Conservation (phyloP, 2,329 filamentous ascomycete genomes). For the Beauveria sp. region DNA sequence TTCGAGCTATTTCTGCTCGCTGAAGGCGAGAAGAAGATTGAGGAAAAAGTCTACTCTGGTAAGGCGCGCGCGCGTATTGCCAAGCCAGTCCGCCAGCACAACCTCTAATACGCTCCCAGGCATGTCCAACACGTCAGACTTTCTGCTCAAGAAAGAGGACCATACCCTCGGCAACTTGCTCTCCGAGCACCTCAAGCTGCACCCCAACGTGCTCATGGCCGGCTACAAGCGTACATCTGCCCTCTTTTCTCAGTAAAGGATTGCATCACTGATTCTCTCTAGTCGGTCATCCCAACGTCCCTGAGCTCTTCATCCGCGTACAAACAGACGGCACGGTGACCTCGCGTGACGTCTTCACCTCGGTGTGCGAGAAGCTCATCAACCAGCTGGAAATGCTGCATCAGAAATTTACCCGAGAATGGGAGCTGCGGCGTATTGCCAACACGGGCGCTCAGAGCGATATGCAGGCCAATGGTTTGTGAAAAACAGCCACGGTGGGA, state of each 20-base stretch:
- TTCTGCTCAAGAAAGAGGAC: constrained; percentile 93
- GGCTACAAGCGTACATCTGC: constrained; percentile 70
- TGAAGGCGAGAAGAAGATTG: constrained; percentile 89
- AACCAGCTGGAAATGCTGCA: constrained; percentile 71
- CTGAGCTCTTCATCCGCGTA: constrained; percentile 64
- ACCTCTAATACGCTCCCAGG: constrained; percentile 33
- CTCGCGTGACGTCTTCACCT: constrained; percentile 80
- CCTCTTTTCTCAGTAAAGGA: neutral
- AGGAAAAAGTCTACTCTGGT: constrained; percentile 84
- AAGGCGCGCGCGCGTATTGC: constrained; percentile 28
- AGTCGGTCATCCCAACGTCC: constrained; percentile 54
- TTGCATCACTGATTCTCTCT: constrained; percentile 16
- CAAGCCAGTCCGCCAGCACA: neutral
- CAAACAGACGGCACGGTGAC: constrained; percentile 85
- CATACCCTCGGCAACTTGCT: constrained; percentile 92
- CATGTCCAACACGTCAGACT: constrained; percentile 91
- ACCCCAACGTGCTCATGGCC: constrained; percentile 78
- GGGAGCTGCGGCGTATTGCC: constrained; percentile 80
- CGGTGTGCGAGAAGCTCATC: constrained; percentile 75
- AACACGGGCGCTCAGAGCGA: constrained; percentile 53
- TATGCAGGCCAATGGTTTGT: constrained; percentile 30
- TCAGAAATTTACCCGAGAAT: constrained; percentile 88
- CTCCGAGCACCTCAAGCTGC: constrained; percentile 75
- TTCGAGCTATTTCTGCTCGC: constrained; percentile 89
- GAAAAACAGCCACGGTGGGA: neutral